These are phyloP conservation scores for Carnegiea gigantea DNA, from an alignment of 179 eudicot genomes.

Conservation along the genomic window DNA sequence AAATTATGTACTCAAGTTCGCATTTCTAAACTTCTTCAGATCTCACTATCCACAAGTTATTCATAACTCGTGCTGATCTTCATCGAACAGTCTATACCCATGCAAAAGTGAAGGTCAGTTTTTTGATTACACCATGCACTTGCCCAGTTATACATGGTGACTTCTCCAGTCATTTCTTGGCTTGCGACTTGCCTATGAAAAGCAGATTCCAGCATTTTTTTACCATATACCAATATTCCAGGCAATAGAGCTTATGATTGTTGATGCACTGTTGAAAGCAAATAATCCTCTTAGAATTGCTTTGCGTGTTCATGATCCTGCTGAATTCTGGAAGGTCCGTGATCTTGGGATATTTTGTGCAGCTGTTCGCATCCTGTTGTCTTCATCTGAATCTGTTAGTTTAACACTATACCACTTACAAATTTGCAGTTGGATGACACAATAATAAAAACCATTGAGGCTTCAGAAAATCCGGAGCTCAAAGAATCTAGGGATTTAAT, in stretches of 20 bases:
- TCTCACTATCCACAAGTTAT: conserved; percentile 72
- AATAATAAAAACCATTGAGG: conserved; percentile 70
- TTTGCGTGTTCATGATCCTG: conserved; percentile 62
- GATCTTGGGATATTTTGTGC: not conserved
- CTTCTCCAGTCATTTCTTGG: not conserved
- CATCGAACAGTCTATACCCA: conserved; percentile 79
- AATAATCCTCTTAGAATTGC: conserved; percentile 55
- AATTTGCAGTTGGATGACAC: conserved; percentile 72
- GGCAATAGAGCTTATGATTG: conserved; percentile 86
- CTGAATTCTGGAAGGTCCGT: conserved; percentile 78
- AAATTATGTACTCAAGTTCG: conserved; percentile 15
- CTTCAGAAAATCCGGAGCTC: conserved; percentile 53
- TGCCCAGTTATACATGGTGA: not conserved
- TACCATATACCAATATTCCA: conserved; percentile 21
- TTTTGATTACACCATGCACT: not conserved
- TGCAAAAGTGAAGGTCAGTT: conserved; percentile 72
- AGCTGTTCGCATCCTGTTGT: not conserved
- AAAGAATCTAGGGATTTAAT: conserved; percentile 68
- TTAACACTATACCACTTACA: not conserved
- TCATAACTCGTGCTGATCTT: conserved; percentile 79
- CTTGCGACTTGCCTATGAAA: not conserved
- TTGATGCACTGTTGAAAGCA: conserved; percentile 73
- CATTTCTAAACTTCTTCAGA: conserved; percentile 39
- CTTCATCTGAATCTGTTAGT: not conserved
- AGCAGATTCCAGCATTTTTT: not conserved